Conservation (phyloP, 306 rosid genomes). For the Erythrophleum fordii region DNA sequence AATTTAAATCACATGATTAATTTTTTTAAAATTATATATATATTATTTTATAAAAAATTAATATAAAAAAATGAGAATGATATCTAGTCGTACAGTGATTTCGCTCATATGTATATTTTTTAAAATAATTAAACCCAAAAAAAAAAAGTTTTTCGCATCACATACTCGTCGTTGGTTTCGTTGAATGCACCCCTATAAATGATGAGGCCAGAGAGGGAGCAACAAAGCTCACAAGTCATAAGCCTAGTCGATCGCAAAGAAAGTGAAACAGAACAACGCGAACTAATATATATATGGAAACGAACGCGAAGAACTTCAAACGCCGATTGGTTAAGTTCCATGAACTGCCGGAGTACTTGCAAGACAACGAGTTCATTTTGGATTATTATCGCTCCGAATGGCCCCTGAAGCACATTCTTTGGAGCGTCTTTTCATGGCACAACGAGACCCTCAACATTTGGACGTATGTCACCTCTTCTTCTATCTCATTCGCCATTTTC, state of each 20-base stretch:
- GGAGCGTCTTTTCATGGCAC: slow-evolving; percentile 80
- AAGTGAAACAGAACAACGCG: not conserved
- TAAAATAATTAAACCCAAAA: not conserved
- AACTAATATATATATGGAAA: not conserved
- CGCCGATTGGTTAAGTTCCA: slow-evolving; percentile 60
- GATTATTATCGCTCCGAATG: slow-evolving; percentile 86
- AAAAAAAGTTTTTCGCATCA: not conserved
- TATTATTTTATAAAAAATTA: too few species aligned
- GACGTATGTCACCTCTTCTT: slow-evolving; percentile 56
- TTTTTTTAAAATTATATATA: too few species aligned
- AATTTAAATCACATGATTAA: too few species aligned
- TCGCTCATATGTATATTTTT: too few species aligned
- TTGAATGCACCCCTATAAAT: not conserved
- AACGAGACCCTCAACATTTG: slow-evolving; percentile 91
- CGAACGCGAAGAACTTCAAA: slow-evolving; percentile 13
- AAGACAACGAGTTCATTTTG: slow-evolving; percentile 85
- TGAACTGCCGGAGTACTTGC: slow-evolving; percentile 77
- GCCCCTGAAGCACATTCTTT: slow-evolving; percentile 69
- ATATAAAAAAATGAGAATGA: too few species aligned
- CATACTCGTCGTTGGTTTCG: not conserved
- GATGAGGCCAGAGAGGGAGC: not conserved
- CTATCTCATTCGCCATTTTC: not conserved
- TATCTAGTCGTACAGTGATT: too few species aligned
- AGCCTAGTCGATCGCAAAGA: not conserved
- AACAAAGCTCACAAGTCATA: not conserved